Percentiles rank a stretch among this genome's conserved stretches.
Conservation (phyloP, 441 rosid species). For the Gossypium gossypioides region DNA sequence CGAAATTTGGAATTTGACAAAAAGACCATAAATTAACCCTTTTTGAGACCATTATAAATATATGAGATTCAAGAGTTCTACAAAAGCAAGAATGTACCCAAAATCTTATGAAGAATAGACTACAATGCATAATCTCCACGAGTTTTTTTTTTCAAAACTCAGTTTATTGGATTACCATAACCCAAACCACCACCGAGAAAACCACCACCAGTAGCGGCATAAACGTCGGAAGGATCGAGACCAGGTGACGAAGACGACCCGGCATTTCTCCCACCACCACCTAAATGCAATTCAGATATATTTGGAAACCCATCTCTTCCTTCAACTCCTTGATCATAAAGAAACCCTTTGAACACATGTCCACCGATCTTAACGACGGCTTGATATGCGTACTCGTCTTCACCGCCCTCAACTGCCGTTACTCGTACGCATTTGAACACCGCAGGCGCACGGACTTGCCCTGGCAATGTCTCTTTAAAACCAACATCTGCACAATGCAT, state of each 20-base stretch:
- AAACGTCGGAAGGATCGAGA: slow-evolving; percentile 47
- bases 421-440: slow-evolving; percentile 83
- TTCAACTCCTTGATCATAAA: slow-evolving; percentile 79
- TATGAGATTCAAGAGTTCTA: slow-evolving; percentile 14
- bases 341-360: slow-evolving; percentile 84
- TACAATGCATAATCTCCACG: background rate
- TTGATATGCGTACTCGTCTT: slow-evolving; percentile 80
- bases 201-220: slow-evolving; percentile 42
- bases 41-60: background rate
- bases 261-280: slow-evolving; percentile 45
- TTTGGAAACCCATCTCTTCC: slow-evolving; percentile 55
- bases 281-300: slow-evolving; percentile 71
- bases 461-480: slow-evolving; percentile 56
- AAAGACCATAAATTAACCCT: background rate
- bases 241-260: slow-evolving; percentile 43
- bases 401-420: slow-evolving; percentile 73
- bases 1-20: slow-evolving; percentile 7
- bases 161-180: slow-evolving; percentile 54
- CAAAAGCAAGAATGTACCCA: background rate
- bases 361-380: slow-evolving; percentile 83
- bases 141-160: slow-evolving; percentile 10
- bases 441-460: slow-evolving; percentile 72
- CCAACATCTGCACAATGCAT: slow-evolving; percentile 34
- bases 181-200: slow-evolving; percentile 45
- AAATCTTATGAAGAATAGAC: background rate